A percentile compares a stretch with the other conserved stretches of the same genome.
Evolutionary conservation across 441 rosid species (phyloP).

Genomic region (Mallotus japonicus): DNA sequence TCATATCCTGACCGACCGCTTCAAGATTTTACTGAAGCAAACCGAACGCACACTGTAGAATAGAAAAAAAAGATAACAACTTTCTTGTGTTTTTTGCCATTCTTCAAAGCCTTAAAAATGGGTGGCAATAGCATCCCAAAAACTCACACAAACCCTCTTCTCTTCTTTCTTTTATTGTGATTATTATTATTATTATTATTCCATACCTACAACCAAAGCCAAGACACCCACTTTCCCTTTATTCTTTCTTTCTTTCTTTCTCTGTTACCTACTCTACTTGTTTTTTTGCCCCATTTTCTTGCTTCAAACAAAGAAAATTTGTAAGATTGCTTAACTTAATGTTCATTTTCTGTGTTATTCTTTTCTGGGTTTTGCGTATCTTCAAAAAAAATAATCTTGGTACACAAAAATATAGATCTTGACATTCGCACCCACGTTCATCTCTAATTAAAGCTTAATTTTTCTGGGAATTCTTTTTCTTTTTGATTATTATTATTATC

Average conservation of each 20-base stretch:
- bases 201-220: neutral
- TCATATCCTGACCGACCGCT: too few species aligned
- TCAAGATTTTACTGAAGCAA: too few species aligned
- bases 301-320: neutral
- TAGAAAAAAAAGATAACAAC: neutral
- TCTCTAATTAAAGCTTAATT: neutral
- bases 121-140: neutral
- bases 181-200: neutral
- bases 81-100: neutral
- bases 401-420: neutral
- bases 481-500: too few species aligned
- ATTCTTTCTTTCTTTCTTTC: neutral
- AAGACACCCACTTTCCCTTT: neutral
- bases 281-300: neutral
- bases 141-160: neutral
- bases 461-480: neutral
- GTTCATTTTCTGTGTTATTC: neutral
- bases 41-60: neutral
- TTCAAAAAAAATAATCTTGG: neutral
- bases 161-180: too few species aligned
- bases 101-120: neutral
- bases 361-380: neutral
- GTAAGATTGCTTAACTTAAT: neutral
- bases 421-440: neutral
- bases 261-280: neutral